phyloP scores from a whole-genome alignment of 1,284 basidiomycete species.

The Irpex sp. region DNA sequence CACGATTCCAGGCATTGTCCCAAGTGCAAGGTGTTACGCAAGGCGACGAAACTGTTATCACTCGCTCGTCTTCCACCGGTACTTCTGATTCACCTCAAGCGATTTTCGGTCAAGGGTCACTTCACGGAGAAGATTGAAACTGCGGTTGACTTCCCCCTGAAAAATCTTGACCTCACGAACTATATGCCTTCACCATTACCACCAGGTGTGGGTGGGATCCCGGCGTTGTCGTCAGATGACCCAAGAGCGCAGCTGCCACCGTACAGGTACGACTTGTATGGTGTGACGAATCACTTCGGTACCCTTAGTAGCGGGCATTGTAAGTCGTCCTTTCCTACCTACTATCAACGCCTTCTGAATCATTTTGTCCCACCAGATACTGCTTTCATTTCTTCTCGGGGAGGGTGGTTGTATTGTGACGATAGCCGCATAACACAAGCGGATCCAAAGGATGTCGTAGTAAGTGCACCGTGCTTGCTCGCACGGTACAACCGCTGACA shows the following conservation, averaged over 20 bases:
- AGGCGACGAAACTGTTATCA: constrained; percentile 84
- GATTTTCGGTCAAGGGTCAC: constrained; percentile 89
- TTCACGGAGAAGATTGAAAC: constrained; percentile 97
- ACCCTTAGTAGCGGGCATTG: constrained; percentile 91
- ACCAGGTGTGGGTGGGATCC: constrained; percentile 48
- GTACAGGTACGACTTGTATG: constrained; percentile 87
- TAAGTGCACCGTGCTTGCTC: constrained; percentile 38
- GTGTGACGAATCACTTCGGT: constrained; percentile 90
- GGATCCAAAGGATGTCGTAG: constrained; percentile 80
- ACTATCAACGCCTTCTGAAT: background rate
- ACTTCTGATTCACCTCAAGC: constrained; percentile 93
- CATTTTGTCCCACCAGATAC: constrained; percentile 55
- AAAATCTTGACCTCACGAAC: constrained; percentile 82
- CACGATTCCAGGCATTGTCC: constrained; percentile 76
- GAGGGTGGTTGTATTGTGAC: constrained; percentile 85
- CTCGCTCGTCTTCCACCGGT: constrained; percentile 90
- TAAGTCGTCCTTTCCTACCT: constrained; percentile 42
- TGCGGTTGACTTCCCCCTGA: constrained; percentile 85
- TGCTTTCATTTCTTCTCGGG: constrained; percentile 76
- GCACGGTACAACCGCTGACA: background rate
- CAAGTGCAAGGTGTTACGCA: constrained; percentile 82
- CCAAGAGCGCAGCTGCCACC: constrained; percentile 80
- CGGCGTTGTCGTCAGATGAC: constrained; percentile 53
- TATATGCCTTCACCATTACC: constrained; percentile 86
- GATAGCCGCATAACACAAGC: constrained; percentile 75